Percentiles rank a stretch among this genome's conserved stretches.
Evolutionary conservation across 108 stramenopile genomes (phyloP).

Genomic region (Pseudonitzschia multiseries): DNA sequence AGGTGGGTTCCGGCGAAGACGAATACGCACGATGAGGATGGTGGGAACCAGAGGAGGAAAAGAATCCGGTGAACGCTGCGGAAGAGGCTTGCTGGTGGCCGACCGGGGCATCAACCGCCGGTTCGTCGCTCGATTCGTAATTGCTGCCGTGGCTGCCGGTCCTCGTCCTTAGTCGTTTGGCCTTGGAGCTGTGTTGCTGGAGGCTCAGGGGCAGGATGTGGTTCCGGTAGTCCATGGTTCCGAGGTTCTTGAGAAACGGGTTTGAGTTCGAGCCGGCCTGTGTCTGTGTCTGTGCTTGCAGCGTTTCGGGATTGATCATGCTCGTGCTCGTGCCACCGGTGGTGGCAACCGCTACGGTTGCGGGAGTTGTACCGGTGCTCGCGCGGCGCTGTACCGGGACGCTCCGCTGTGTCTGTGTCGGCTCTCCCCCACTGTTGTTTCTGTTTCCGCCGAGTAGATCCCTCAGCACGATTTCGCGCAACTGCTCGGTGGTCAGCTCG

Average conservation of each 20-base stretch:
- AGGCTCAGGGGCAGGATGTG: not conserved
- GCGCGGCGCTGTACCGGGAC: not conserved
- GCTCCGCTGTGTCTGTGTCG: no score
- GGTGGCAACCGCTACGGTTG: no score
- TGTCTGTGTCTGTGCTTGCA: not conserved
- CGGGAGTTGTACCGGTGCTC: not conserved
- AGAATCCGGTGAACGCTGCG: not conserved
- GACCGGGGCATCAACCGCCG: not conserved
- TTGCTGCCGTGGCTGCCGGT: not conserved
- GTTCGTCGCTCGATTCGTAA: not conserved
- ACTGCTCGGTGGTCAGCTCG: not conserved
- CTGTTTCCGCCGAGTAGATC: not conserved
- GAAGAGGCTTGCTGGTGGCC: not conserved
- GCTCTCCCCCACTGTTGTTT: not conserved
- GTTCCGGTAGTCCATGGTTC: slow-evolving; percentile 6
- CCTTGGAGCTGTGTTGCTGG: not conserved
- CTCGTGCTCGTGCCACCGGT: not conserved
- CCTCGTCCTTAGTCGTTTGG: not conserved
- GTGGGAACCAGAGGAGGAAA: no score
- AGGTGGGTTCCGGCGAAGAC: no score
- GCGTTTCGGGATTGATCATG: not conserved
- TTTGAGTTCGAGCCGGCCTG: not conserved
- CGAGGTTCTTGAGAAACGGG: slow-evolving; percentile 1
- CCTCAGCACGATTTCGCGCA: not conserved
- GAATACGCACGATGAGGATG: no score